phyloP scores from a whole-genome alignment of 805 yeast species.

The Wickerhamiella vanderwaltii region DNA sequence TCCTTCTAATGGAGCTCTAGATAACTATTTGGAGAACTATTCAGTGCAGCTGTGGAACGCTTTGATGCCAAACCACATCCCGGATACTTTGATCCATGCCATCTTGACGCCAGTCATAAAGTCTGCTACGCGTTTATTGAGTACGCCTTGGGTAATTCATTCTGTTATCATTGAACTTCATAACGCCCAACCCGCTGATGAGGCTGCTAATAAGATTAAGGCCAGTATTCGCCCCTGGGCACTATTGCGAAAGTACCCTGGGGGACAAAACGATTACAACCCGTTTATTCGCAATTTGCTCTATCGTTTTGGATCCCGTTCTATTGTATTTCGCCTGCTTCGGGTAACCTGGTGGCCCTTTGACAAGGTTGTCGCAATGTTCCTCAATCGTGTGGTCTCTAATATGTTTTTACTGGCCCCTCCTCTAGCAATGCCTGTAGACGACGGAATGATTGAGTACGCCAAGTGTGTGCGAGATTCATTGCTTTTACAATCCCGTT shows the following conservation, averaged over 20 bases:
- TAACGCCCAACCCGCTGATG: not conserved
- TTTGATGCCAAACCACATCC: constrained; percentile 6
- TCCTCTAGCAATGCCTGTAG: not conserved
- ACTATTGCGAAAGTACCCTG: not conserved
- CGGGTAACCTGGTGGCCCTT: not conserved
- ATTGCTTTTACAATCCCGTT: constrained; percentile 1
- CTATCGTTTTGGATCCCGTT: constrained; percentile 7
- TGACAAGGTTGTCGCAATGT: not conserved
- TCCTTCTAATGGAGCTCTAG: constrained; percentile 1
- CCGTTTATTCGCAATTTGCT: constrained; percentile 9
- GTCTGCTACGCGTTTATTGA: not conserved
- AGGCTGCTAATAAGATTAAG: not conserved
- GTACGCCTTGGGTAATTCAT: constrained; percentile 9
- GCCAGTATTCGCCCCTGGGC: not conserved
- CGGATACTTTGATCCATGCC: constrained; percentile 7
- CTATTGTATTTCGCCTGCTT: not conserved
- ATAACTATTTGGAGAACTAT: constrained; percentile 1
- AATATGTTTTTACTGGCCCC: not conserved
- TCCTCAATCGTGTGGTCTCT: not conserved
- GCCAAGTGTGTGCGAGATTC: not conserved
- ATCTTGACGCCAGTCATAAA: constrained; percentile 5
- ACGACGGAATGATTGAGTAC: not conserved
- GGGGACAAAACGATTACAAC: not conserved
- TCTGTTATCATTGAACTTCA: not conserved
- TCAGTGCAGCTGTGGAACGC: constrained; percentile 9